Evolutionary conservation across 2,329 filamentous ascomycete genomes (phyloP).

Genomic region (Bipolaris zeicola): DNA sequence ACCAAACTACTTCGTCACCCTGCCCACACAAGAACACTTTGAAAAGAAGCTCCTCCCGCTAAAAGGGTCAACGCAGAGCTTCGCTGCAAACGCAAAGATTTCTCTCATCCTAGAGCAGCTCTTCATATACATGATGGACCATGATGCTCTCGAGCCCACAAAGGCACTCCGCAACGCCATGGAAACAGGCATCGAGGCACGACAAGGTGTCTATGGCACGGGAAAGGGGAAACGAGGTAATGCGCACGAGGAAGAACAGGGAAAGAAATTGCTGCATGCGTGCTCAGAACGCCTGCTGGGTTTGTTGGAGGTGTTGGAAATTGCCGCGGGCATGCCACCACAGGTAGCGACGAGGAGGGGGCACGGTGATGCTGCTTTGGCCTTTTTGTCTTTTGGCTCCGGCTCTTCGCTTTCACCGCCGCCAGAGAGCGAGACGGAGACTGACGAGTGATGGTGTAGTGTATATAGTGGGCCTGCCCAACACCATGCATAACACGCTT

Average conservation of each 20-base stretch:
- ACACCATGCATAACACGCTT: too few species aligned
- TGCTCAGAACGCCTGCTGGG: conserved; percentile 44
- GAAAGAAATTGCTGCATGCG: conserved; percentile 40
- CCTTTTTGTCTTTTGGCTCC: conserved; percentile 27
- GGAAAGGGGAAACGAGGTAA: conserved; percentile 53
- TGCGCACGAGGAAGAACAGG: conserved; percentile 44
- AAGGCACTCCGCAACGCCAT: conserved; percentile 52
- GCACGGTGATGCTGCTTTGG: background rate
- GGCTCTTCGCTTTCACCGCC: conserved; percentile 31
- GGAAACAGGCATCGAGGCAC: conserved; percentile 58
- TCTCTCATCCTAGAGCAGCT: conserved; percentile 44
- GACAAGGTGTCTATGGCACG: conserved; percentile 53
- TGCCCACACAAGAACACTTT: conserved; percentile 38
- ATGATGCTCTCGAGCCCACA: conserved; percentile 27
- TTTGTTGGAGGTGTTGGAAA: conserved; percentile 43
- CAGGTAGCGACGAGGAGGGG: conserved; percentile 10
- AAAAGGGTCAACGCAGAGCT: conserved; percentile 34
- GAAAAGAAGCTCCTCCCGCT: conserved; percentile 33
- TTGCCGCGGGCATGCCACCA: conserved; percentile 19
- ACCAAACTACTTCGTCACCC: conserved; percentile 32
- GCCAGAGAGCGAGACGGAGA: conserved; percentile 30
- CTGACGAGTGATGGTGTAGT: background rate
- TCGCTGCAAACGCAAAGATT: conserved; percentile 43
- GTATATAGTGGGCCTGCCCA: background rate
- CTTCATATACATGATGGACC: conserved; percentile 37